Evolutionary conservation across 768 basidiomycete species (phyloP), one percentile per base, ranked within the genome.

Genomic region (Hirschioporus abietinus): DNA sequence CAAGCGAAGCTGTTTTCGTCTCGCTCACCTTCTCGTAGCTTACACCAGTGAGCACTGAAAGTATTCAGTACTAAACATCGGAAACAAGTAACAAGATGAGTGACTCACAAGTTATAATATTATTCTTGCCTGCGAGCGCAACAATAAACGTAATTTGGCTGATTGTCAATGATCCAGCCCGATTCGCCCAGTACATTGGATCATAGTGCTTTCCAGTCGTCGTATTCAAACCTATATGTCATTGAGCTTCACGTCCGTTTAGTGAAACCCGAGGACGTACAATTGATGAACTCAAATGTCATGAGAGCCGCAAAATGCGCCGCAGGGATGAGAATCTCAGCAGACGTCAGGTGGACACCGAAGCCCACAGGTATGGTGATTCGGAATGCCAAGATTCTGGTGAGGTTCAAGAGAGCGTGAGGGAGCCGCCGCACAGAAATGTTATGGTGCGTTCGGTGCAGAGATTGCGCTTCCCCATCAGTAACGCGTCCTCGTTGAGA

Each of bases 71-170:
- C 25, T 18, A 27, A n/a, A 58, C 10, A 17, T 58, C 27, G 20
- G 58, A 57, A 26, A 26, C 30, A 52, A 57, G 24, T 35, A 30
- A 15, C n/a, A 27, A 8, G 30, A 57, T 6, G n/a, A 23, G 15
- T 60, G 15, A 73, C 78, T 7, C 60, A 79, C 80, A 57, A 7
- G 80, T 77, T 25, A 85, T 75, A 34, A 80, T 9, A 60, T 85
- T 85, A 71, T 85, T 82, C 74, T 85, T 85, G 17, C 79, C 81
- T 0, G 81, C 82, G 1, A 85, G 76, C 5, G 76, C 81, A 0
- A 82, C 76, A 65, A 84, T 77, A 3, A 84, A 70, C 1, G 81
- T 79, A 5, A 81, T 69, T 69, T 84, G 81, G 24, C 71, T 74
- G 1, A 74, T 72, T 0, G 78, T 78, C 24, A 81, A 63, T 1